Evolutionary conservation across 768 basidiomycete species (phyloP).

Genomic region (Suillus placidus): DNA sequence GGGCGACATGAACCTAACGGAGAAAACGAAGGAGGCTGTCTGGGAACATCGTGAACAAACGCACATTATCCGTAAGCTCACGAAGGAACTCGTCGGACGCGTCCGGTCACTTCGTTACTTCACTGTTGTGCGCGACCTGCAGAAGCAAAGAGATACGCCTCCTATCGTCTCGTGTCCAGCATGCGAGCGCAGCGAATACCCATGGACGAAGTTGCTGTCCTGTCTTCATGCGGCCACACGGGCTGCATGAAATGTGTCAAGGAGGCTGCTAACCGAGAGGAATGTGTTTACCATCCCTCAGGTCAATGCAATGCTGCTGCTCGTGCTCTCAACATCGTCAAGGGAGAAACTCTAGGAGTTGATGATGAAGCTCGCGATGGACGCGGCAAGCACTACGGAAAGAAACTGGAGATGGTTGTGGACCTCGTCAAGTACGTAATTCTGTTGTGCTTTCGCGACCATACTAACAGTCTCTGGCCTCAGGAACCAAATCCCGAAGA

Average conservation of each 20-base stretch:
- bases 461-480: constrained; percentile 5
- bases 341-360: constrained; percentile 74
- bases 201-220: constrained; percentile 72
- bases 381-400: constrained; percentile 75
- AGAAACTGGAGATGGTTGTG: constrained; percentile 79
- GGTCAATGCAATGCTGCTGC: constrained; percentile 80
- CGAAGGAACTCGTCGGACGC: constrained; percentile 88
- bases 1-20: constrained; percentile 60
- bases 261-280: constrained; percentile 71
- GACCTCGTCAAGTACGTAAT: constrained; percentile 68
- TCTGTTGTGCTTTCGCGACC: neutral
- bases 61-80: constrained; percentile 80
- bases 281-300: constrained; percentile 74
- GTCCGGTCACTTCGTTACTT: constrained; percentile 92
- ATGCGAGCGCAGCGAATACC: constrained; percentile 60
- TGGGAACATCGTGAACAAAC: constrained; percentile 89
- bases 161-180: constrained; percentile 62
- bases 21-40: constrained; percentile 58
- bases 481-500: constrained; percentile 68
- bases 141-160: constrained; percentile 68
- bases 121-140: constrained; percentile 85
- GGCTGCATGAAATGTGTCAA: constrained; percentile 80
- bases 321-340: constrained; percentile 80
- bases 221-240: constrained; percentile 91
- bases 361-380: constrained; percentile 78